phyloP scores from a whole-genome alignment of 208 protist species.

The Acanthamoeba lenticulata region DNA sequence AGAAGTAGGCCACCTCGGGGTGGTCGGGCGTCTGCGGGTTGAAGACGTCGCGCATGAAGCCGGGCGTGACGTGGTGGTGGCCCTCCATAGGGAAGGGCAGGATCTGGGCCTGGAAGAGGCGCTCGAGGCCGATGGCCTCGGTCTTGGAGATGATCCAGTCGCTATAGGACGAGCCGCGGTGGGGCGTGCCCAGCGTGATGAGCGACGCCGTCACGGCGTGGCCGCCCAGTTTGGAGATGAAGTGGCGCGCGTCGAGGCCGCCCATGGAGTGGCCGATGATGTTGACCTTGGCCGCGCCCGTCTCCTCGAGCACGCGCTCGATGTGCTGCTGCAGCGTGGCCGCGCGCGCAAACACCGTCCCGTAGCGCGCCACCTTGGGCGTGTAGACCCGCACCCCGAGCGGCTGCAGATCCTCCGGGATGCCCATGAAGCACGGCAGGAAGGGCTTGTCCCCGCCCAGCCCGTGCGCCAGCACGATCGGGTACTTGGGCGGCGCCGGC shows the following conservation, averaged over 20 bases:
- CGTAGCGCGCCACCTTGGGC: neutral
- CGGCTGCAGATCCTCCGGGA: neutral
- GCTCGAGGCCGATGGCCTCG: neutral
- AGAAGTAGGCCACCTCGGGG: conserved; percentile 14
- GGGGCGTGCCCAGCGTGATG: neutral
- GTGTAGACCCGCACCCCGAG: neutral
- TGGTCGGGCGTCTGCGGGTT: conserved; percentile 22
- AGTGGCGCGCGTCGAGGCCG: neutral
- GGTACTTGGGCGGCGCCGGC: neutral
- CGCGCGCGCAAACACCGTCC: neutral
- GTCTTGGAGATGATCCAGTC: conserved; percentile 23
- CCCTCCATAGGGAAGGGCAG: conserved; percentile 9
- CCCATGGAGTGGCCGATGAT: conserved; percentile 28
- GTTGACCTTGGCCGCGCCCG: neutral
- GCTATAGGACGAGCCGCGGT: neutral
- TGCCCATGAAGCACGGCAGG: conserved; percentile 1
- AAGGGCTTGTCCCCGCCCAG: neutral
- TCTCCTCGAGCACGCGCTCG: neutral
- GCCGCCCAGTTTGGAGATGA: neutral
- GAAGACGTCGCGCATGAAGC: neutral
- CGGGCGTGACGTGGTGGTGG: neutral
- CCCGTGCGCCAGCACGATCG: neutral
- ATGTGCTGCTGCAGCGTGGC: neutral
- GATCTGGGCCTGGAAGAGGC: neutral
- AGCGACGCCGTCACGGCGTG: neutral